Conservation (phyloP, 495 filamentous ascomycete genomes). For the Podospora pseudopauciseta region DNA sequence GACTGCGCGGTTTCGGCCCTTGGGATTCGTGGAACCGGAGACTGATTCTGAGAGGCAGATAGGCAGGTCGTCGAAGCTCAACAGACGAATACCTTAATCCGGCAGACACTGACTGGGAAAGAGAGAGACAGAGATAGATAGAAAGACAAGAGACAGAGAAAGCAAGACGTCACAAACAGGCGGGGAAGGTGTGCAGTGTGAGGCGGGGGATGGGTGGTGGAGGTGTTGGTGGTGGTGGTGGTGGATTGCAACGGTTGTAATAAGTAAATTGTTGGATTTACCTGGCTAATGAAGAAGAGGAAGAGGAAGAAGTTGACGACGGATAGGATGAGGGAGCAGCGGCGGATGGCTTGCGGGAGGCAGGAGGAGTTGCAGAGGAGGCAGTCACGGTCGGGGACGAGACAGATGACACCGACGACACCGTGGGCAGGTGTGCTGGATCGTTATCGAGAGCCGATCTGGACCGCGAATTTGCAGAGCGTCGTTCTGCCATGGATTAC, state of each 20-base stretch:
- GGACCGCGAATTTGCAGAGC: constrained; percentile 48
- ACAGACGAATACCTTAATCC: background rate
- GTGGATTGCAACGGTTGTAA: background rate
- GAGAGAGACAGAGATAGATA: constrained; percentile 1
- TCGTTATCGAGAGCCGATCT: constrained; percentile 53
- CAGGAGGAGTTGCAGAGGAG: constrained; percentile 18
- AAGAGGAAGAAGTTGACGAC: constrained; percentile 16
- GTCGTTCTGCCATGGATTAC: constrained; percentile 59
- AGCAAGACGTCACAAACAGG: constrained; percentile 1
- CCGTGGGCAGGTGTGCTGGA: constrained; percentile 40
- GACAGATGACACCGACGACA: constrained; percentile 24
- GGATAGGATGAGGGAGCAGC: constrained; percentile 14
- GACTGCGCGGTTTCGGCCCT: background rate
- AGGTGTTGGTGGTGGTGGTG: too few relatives aligned
- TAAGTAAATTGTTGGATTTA: background rate
- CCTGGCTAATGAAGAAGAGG: constrained; percentile 3
- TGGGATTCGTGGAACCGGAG: background rate
- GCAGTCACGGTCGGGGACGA: constrained; percentile 27
- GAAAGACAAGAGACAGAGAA: constrained; percentile 12
- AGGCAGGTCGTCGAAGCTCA: background rate
- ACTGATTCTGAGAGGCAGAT: background rate
- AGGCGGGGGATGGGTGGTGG: too few relatives aligned
- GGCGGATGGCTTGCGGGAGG: constrained; percentile 8
- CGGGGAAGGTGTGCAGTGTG: background rate
- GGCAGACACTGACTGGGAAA: background rate